Evolutionary conservation across 306 rosid species (phyloP), one percentile per base, ranked within the genome.

Genomic region (Sophora flavescens): DNA sequence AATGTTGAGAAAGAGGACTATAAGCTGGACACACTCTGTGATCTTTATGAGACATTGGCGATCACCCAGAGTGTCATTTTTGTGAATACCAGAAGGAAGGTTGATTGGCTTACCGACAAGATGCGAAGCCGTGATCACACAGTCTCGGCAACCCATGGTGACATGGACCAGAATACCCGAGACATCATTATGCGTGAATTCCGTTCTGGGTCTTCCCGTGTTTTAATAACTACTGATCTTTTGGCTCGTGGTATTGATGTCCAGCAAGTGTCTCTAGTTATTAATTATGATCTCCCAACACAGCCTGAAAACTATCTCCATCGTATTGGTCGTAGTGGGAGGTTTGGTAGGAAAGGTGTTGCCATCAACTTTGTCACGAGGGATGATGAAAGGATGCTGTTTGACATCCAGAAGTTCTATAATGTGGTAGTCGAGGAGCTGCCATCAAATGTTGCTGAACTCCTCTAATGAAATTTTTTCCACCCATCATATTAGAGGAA

Each of bases 231-330:
- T 47, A 91, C 97, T 16, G 91, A 91, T 85, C 92, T 89, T 28
- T 81, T 91, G 84, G 97, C 97, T 0, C 97, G 94, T 83, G 97
- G 92, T 84, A 91, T 91, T 70, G 97, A 91, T 65, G 97, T 91
- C 30, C 97, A 91, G 67, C 97, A 91, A 80, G 97, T 91, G 72
- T 91, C 97, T 54, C 86, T 91, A 5, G 97, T 91, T 52, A 89
- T 91, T 16, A 91, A 91, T 65, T 91, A 84, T 79, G 97, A 91
- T 73, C 97, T 91, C 39, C 97, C 97, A 2, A 89, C 97, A 11
- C 93, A 91, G 88, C 93, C 97, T 1, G 97, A 89, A 83, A 91
- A 91, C 85, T 91, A 91, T 69, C 97, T 91, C 63, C 97, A 91
- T 69, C 88, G 97, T 41, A 91, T 89, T 75, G 97, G 97, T 28